phyloP scores from a whole-genome alignment of 371 early-diverging fungal species.

The Blakeslea trispora region DNA sequence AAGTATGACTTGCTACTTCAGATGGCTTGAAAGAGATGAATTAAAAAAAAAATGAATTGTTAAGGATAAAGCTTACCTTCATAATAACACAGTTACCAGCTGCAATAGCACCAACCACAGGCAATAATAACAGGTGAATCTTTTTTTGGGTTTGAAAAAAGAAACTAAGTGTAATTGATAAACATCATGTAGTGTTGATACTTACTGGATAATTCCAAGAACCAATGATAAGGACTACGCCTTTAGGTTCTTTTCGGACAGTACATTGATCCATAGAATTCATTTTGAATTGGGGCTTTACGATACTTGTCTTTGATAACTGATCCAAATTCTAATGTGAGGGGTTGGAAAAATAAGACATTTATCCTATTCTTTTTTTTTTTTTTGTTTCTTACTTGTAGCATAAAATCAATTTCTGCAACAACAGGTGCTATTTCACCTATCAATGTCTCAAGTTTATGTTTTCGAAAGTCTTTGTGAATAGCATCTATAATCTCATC shows the following conservation, averaged over 20 bases:
- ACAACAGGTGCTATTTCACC: constrained; percentile 64
- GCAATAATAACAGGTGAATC: constrained; percentile 67
- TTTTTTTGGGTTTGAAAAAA: too few relatives aligned
- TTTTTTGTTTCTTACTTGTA: constrained; percentile 28
- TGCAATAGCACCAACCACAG: constrained; percentile 87
- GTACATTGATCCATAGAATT: constrained; percentile 42
- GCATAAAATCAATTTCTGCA: constrained; percentile 69
- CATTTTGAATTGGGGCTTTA: constrained; percentile 40
- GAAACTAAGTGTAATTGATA: too few relatives aligned
- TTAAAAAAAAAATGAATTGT: too few relatives aligned
- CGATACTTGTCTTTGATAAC: constrained; percentile 26
- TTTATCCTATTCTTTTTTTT: background rate
- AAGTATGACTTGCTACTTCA: constrained; percentile 75
- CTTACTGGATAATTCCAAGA: constrained; percentile 90
- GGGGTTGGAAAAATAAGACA: too few relatives aligned
- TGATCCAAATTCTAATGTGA: constrained; percentile 34
- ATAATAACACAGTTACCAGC: constrained; percentile 88
- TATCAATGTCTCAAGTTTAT: constrained; percentile 47
- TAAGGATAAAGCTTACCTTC: constrained; percentile 71
- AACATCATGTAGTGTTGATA: too few relatives aligned
- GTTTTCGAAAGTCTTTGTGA: constrained; percentile 67
- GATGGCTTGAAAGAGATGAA: constrained; percentile 63
- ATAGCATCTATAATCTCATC: constrained; percentile 59
- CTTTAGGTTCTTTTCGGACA: constrained; percentile 70
- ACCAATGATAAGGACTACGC: constrained; percentile 71